phyloP scores from a whole-genome alignment of 148 eudicot species.

The Amaranthus cruentus region DNA sequence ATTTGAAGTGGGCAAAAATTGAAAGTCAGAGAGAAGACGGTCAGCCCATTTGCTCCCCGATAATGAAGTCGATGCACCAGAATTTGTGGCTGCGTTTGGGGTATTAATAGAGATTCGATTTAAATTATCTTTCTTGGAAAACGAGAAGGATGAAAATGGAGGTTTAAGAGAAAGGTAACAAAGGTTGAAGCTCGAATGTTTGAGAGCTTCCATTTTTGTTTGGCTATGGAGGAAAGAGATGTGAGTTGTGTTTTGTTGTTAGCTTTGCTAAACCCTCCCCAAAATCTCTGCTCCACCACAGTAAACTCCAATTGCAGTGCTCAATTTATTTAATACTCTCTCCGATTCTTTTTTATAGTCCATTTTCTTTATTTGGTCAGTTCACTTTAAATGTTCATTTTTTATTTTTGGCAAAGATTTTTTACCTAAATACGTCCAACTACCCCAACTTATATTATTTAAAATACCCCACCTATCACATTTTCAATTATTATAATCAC shows the following conservation, averaged over 20 bases:
- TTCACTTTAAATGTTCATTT: no score
- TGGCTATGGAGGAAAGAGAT: no score
- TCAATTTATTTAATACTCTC: no score
- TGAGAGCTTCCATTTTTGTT: constrained; percentile 18
- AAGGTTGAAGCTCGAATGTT: constrained; percentile 24
- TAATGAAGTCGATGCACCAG: constrained; percentile 25
- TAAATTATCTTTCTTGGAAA: constrained; percentile 11
- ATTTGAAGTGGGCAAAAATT: constrained; percentile 50
- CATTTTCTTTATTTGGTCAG: no score
- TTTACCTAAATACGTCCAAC: no score
- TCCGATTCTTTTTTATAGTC: no score
- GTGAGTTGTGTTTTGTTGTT: no score
- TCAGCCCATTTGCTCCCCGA: constrained; percentile 89
- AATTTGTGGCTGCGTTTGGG: constrained; percentile 17
- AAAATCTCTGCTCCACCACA: not conserved
- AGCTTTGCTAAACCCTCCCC: not conserved
- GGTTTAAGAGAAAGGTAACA: constrained; percentile 24
- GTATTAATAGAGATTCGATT: constrained; percentile 12
- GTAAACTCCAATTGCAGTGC: no score
- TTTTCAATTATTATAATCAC: no score
- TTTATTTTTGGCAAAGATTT: no score
- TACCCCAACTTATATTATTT: no score
- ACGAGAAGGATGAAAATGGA: not conserved
- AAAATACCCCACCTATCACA: no score
- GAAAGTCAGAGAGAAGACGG: constrained; percentile 92